Evolutionary conservation across 1,139 yeast species (phyloP).

Genomic region (Scheffersomyces segobiensis): DNA sequence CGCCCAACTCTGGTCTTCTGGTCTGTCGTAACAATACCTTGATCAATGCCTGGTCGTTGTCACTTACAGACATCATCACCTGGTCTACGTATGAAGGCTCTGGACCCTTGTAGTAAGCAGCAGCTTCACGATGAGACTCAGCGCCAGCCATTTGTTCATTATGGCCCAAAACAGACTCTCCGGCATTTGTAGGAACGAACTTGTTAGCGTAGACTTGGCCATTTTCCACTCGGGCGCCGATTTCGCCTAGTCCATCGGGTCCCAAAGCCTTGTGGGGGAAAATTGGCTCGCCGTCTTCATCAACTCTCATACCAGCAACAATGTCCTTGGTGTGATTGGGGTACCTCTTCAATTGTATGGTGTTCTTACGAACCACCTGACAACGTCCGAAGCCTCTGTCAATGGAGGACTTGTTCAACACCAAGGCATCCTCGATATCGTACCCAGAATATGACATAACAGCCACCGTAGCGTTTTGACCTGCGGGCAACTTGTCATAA

Average conservation of each 20-base stretch:
- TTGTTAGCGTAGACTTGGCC: slow-evolving; percentile 95
- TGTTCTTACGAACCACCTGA: slow-evolving; percentile 93
- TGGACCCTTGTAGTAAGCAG: slow-evolving; percentile 89
- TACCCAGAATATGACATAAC: slow-evolving; percentile 99
- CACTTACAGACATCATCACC: slow-evolving; percentile 96
- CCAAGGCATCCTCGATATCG: slow-evolving; percentile 99
- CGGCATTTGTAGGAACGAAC: slow-evolving; percentile 84
- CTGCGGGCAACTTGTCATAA: slow-evolving; percentile 96
- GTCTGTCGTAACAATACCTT: slow-evolving; percentile 93
- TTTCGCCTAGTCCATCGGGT: slow-evolving; percentile 96
- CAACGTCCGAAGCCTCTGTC: slow-evolving; percentile 99
- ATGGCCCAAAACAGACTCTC: slow-evolving; percentile 64
- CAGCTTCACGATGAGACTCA: slow-evolving; percentile 83
- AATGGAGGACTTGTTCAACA: slow-evolving; percentile 84
- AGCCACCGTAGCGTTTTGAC: slow-evolving; percentile 98
- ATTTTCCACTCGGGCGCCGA: slow-evolving; percentile 84
- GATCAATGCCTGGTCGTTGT: slow-evolving; percentile 90
- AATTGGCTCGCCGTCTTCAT: slow-evolving; percentile 75
- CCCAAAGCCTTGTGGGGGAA: slow-evolving; percentile 87
- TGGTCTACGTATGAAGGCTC: slow-evolving; percentile 95
- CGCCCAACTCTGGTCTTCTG: slow-evolving; percentile 97
- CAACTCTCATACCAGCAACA: slow-evolving; percentile 86
- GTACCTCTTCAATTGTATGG: slow-evolving; percentile 84
- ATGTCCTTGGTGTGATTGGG: slow-evolving; percentile 93
- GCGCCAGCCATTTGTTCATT: slow-evolving; percentile 28